Base-by-base conservation (phyloP, 495 filamentous ascomycete species). In the Podospora conica region DNA sequence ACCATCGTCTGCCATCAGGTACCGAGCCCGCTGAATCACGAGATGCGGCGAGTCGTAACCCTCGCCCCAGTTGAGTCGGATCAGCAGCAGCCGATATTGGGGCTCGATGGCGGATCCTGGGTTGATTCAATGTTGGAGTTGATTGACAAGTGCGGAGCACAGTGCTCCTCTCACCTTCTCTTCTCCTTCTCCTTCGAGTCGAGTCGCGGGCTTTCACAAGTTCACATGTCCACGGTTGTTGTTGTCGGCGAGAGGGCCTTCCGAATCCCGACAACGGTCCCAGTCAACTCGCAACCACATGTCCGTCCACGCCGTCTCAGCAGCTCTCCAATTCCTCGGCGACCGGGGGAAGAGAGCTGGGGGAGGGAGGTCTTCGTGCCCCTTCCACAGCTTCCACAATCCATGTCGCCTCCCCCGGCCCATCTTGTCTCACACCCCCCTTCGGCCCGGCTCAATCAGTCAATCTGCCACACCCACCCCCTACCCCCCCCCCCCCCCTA, bases 371-470 rank as follows among this genome's bases (percentile, higher is more conserved):
- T 1, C 53, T n/a, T 57, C n/a, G n/a, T n/a, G n/a, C 59, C 56
- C 56, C 65, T 61, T 66, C 65, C 53, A 61, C 21, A 53, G 65
- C 59, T 66, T 66, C 65, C 65, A 66, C 54, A 58, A 56, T 56
- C 59, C 65, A 53, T 56, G 53, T 29, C 59, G 20, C 24, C 33
- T 48, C 24, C n/a, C n/a, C n/a, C n/a, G n/a, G n/a, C n/a, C n/a
- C 40, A 48, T 64, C 20, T 64, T 64, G 63, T 64, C 63, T 62
- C 54, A 61, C 64, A 31, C 59, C 9, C 53, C 59, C 65, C 59
- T 31, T 66, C 65, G 65, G 65, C 40, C 65, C 65, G 65, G 65
- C 59, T 66, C 65, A 62, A 66, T 66, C 65, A 63, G 54, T 66
- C 65, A 63, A 63, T 66, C 53, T 62, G 29, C 23, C 64, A 66